Conservation (phyloP, 2,329 filamentous ascomycete genomes). For the Didymella arachidicola region DNA sequence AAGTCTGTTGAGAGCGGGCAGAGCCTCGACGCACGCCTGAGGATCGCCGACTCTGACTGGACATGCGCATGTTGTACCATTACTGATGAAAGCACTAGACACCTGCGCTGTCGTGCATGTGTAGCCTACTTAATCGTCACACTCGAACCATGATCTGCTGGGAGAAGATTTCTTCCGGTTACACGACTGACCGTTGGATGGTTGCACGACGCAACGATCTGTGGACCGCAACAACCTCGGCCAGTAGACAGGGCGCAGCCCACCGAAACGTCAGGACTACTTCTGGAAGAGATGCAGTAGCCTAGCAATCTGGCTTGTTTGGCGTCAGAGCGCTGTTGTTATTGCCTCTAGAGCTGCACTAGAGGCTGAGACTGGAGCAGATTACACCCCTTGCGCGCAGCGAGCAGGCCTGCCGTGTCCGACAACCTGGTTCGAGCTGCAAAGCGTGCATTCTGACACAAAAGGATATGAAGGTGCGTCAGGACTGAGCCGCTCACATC, state of each 20-base stretch:
- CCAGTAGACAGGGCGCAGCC: constrained; percentile 19
- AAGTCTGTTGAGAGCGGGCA: background rate
- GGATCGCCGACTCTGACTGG: constrained; percentile 6
- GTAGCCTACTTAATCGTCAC: constrained; percentile 15
- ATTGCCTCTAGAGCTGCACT: constrained; percentile 15
- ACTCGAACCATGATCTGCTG: constrained; percentile 9
- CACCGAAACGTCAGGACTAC: constrained; percentile 30
- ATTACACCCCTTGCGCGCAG: constrained; percentile 31
- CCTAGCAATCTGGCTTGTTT: constrained; percentile 21
- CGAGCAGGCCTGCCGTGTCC: constrained; percentile 24
- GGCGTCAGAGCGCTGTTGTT: constrained; percentile 12
- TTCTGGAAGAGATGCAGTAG: constrained; percentile 30
- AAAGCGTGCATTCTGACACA: constrained; percentile 29
- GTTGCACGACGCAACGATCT: constrained; percentile 25
- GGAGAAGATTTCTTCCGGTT: constrained; percentile 13
- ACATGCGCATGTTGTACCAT: constrained; percentile 13
- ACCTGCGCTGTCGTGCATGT: constrained; percentile 17
- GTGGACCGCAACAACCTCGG: constrained; percentile 21
- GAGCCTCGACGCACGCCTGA: constrained; percentile 12
- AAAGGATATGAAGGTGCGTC: constrained; percentile 28
- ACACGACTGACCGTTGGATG: constrained; percentile 23
- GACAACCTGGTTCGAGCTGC: constrained; percentile 31
- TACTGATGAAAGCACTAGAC: constrained; percentile 16
- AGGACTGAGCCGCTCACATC: constrained; percentile 18
- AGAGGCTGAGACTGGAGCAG: constrained; percentile 15